Conservation (phyloP, 2,329 filamentous ascomycete genomes). For the Ophiostoma perfectum region DNA sequence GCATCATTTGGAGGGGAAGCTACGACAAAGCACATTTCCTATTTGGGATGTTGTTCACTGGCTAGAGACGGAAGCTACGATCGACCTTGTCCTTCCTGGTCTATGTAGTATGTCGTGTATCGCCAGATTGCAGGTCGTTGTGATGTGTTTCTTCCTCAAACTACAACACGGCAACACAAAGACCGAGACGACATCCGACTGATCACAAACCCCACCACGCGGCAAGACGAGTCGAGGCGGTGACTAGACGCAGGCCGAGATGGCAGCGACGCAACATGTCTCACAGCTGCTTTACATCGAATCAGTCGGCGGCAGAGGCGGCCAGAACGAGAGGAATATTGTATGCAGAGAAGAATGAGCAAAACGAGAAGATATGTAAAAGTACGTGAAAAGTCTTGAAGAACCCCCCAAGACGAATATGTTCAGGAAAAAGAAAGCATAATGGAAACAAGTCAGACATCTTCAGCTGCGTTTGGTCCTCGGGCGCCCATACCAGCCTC, state of each 20-base stretch:
- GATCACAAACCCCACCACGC: background rate
- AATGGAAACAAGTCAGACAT: background rate
- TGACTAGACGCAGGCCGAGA: constrained; percentile 11
- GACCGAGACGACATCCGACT: background rate
- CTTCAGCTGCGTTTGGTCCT: background rate
- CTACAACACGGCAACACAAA: background rate
- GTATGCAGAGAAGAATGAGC: background rate
- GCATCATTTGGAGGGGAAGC: background rate
- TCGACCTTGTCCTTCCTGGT: background rate
- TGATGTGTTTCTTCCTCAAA: constrained; percentile 1
- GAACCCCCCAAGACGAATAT: background rate
- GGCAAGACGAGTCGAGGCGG: background rate
- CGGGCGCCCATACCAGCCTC: background rate
- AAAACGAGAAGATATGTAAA: background rate
- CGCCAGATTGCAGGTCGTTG: background rate
- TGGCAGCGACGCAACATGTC: background rate
- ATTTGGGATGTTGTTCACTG: constrained; percentile 15
- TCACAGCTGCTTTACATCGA: background rate
- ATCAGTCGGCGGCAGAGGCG: background rate
- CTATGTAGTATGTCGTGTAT: constrained; percentile 12
- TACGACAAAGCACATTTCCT: constrained; percentile 14
- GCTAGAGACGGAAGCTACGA: constrained; percentile 14
- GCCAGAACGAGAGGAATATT: background rate
- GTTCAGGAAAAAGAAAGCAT: too few species aligned
- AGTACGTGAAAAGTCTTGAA: background rate